phyloP scores from a whole-genome alignment of 768 basidiomycete species.

The Hericium erinaceus region DNA sequence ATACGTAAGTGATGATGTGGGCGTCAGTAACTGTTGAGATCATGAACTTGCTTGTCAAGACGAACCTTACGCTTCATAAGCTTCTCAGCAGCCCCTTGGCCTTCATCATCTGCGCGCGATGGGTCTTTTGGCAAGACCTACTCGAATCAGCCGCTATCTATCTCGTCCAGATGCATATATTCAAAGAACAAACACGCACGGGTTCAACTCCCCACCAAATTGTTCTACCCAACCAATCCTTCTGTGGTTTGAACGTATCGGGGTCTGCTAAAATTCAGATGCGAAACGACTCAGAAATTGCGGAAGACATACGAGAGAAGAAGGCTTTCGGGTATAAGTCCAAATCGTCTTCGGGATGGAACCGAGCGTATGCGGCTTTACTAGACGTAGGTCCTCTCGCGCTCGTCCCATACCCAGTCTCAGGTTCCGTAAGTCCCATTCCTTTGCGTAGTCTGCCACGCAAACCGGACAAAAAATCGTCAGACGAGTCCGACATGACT shows the following conservation, averaged over 20 bases:
- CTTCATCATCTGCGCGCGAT: not conserved
- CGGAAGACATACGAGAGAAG: not conserved
- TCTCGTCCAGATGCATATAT: no score
- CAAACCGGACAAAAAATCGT: no score
- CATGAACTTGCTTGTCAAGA: not conserved
- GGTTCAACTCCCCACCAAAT: conserved; percentile 1
- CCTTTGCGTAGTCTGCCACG: no score
- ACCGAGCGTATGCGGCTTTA: not conserved
- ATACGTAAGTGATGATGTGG: not conserved
- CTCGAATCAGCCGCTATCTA: not conserved
- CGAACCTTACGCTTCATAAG: not conserved
- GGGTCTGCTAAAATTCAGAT: not conserved
- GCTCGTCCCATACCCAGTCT: no score
- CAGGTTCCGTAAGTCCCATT: no score
- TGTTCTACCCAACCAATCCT: not conserved
- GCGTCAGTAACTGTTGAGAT: not conserved
- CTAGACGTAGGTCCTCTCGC: no score
- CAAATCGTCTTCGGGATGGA: not conserved
- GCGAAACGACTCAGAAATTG: not conserved
- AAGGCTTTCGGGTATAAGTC: not conserved
- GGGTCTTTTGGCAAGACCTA: not conserved
- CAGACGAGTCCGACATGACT: no score
- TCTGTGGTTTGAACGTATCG: not conserved
- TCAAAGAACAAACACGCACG: not conserved
- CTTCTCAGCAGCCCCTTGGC: not conserved